phyloP scores from a whole-genome alignment of 2,329 filamentous ascomycete species.

The Beauveria sp. region DNA sequence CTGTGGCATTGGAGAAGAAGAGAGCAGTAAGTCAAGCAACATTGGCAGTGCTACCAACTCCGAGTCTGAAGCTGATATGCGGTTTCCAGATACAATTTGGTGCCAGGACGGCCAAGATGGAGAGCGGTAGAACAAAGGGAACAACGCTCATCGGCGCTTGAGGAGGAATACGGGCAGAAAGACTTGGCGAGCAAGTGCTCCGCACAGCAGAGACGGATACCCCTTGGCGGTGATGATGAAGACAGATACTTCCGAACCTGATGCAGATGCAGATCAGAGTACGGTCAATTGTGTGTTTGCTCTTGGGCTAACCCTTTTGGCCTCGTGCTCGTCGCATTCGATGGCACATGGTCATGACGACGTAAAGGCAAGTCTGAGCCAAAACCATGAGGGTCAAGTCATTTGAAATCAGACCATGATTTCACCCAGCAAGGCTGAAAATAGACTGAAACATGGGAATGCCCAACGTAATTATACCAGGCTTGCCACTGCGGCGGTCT shows the following conservation, averaged over 20 bases:
- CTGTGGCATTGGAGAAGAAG: constrained; percentile 82
- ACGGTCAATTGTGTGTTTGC: constrained; percentile 40
- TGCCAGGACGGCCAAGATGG: constrained; percentile 76
- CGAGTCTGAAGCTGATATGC: not conserved
- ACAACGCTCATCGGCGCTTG: constrained; percentile 46
- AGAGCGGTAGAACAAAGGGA: constrained; percentile 59
- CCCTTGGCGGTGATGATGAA: constrained; percentile 54
- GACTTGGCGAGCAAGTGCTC: not conserved
- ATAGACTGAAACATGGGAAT: not conserved
- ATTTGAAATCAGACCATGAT: not conserved
- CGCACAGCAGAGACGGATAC: not conserved
- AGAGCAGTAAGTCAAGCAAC: constrained; percentile 55
- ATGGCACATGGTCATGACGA: constrained; percentile 37
- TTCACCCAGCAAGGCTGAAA: not conserved
- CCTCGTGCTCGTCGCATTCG: constrained; percentile 17
- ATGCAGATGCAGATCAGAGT: constrained; percentile 3
- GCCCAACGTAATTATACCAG: not conserved
- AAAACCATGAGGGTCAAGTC: constrained; percentile 2
- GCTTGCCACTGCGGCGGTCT: too few species aligned
- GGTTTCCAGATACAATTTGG: constrained; percentile 66
- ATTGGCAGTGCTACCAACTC: not conserved
- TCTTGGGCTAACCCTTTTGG: constrained; percentile 37
- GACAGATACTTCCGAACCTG: constrained; percentile 67
- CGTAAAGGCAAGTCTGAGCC: constrained; percentile 62
- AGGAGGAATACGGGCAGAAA: not conserved